Evolutionary conservation across 2,329 filamentous ascomycete species (phyloP), one percentile per base, ranked within the genome.

Genomic region (Talaromyces sp.): DNA sequence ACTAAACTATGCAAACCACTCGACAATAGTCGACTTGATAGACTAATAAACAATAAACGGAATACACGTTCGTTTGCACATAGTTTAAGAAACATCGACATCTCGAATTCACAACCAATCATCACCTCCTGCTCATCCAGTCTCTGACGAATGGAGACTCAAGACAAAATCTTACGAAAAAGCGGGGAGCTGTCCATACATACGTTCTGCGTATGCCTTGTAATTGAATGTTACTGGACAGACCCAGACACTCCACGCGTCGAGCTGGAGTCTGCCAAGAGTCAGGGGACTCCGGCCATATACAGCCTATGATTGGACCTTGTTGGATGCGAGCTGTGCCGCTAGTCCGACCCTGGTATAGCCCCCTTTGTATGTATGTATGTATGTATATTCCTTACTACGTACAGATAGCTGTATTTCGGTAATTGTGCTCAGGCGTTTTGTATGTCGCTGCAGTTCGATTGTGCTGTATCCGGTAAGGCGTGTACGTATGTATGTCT

Each of bases 201-300:
- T 31, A 31, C 27, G 27, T 31, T 31, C 52, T 56, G 52, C 13
- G 13, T 37, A 3, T 56, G 24, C 10, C 5, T 10, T 31, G 27
- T 31, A 31, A 31, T 31, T 31, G 27, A 31, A 31, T 31, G 27
- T 37, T 24, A 56, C 52, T 56, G 52, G 50, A 33, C 50, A 22
- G 31, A 31, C n/a, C 43, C 19, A 50, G 59, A 39, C 13, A 31
- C 60, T 62, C 47, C 35, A 54, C 47, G 60, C 60, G 60, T 62
- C 60, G 60, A 54, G 41, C 60, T 49, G 52, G 52, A 56, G 33
- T 37, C 10, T 27, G 60, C 60, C 60, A 62, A 62, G 60, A 52
- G 47, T 54, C 60, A 62, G 60, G 60, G 60, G 60, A 62, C 43
- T 50, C 43, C 22, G 13, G 9, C 24, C 1, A 22, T 14, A 3